Evolutionary conservation across 371 early-diverging fungal species (phyloP), one percentile per base, ranked within the genome.

Genomic region (Neoconidiobolus thromboides): DNA sequence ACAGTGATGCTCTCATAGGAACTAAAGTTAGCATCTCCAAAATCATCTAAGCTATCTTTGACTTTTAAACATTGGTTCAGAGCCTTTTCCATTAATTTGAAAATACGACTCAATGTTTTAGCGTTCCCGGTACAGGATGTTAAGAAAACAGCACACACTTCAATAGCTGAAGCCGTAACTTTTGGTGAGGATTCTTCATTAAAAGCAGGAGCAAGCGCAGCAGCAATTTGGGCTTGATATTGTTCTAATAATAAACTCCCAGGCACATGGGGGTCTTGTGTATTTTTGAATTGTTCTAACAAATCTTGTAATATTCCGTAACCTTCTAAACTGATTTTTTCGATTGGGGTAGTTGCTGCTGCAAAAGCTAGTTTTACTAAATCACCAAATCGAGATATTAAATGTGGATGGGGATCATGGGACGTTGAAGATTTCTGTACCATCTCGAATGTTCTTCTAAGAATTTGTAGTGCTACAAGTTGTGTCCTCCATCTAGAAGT

Each of bases 401-500:
- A 68, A 51, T 74, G 88, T 73, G 5, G 77, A 73, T 53, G 76
- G 68, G 39, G 71, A 70, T 38, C 71, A 67, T 9, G 85, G 71
- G 0, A 89, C 88, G 2, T 72, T 41, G 2, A 71, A 67, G 41
- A 90, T 68, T 72, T 89, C 80, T 62, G 86, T 76, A 66, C 88
- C 87, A 54, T 82, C 84, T 0, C 68, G 69, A 10, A 71, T 71
- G 0, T 77, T 77, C n/a, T 77, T 76, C 3, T 72, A 68, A 36
- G 77, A 61, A 87, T 87, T 52, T 78, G 73, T 1, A 92, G 63
- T 1, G 89, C 90, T 70, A 89, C 87, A 1, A 85, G 68, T 48
- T 90, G 90, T 0, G 91, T 92, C 39, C 87, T 68, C 93, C 93
- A 92, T 7, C 88, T 73, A 0, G 92, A 89, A n/a, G 89, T 78